Base-by-base conservation (phyloP, 2,329 filamentous ascomycete genomes). In the Cercospora beticola region DNA sequence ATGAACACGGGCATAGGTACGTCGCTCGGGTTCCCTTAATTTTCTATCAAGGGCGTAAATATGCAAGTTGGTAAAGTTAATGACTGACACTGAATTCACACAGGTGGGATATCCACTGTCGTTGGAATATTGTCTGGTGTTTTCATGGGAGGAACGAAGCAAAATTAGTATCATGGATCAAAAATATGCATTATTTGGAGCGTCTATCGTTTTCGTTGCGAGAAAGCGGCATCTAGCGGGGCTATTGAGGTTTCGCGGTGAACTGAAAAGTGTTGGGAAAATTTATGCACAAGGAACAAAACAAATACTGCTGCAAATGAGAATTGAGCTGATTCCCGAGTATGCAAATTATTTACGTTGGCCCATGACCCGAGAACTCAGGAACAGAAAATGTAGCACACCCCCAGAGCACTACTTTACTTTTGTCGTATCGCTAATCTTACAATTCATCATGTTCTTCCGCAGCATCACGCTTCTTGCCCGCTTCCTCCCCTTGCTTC, bases 371-470 rank as follows among this genome's bases (percentile, higher is more conserved):
- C 8, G 36, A n/a, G 8, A 40, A 7, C 16, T 40, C 36, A 40
- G 36, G 36, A 40, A 14, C 46, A 26, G 46, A 26, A 23, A 16
- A 52, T 23, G 16, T 3, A 40, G 8, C 7, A 14, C 26, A 14
- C 26, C 21, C 43, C 12, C 10, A 23, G 46, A 5, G 8, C 9
- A 52, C 46, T 26, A 23, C 12, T 10, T 26, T 23, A 52, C 46
- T 52, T 57, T 57, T 58, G 26, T 30, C 14, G 26, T 21, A 31
- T 21, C 23, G 26, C 26, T 58, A 18, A 43, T 65, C 5, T 70
- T 64, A 77, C 69, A 78, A 68, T 65, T 78, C 76, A 67, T 77
- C 76, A 67, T 78, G 76, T 12, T 74, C 68, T 8, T 71, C 70
- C 10, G 63, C 49, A 31, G 36, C 33, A 30, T 58, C 56, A 14